A percentile compares a stretch with the other conserved stretches of the same genome.
These are phyloP conservation scores for Emmonsiellopsis sp. DNA, from an alignment of 2,329 filamentous ascomycete genomes.

Conservation along the genomic window DNA sequence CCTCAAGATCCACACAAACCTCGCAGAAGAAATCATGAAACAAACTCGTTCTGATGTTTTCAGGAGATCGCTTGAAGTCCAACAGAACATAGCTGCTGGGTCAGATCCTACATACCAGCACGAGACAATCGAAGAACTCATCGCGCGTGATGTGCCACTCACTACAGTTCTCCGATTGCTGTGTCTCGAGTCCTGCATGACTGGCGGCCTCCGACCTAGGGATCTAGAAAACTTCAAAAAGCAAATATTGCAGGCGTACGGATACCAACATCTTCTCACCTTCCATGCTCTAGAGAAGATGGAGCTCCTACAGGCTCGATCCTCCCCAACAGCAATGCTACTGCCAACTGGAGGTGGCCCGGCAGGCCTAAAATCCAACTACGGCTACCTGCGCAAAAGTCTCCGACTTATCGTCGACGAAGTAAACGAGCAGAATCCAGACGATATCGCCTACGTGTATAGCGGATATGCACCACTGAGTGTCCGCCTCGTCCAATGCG, in stretches of 20 bases:
- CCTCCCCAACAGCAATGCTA: conserved; percentile 69
- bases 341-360: conserved; percentile 61
- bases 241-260: conserved; percentile 83
- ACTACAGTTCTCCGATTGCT: conserved; percentile 74
- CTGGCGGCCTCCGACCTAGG: conserved; percentile 75
- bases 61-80: conserved; percentile 78
- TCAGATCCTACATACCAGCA: conserved; percentile 83
- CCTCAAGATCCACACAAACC: conserved; percentile 79
- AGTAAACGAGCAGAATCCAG: conserved; percentile 87
- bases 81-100: conserved; percentile 88
- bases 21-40: conserved; percentile 93
- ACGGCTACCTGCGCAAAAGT: conserved; percentile 74
- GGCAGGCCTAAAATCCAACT: conserved; percentile 72
- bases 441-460: conserved; percentile 96
- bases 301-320: conserved; percentile 69
- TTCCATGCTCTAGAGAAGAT: conserved; percentile 82
- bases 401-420: conserved; percentile 89
- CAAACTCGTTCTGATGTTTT: conserved; percentile 84
- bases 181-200: conserved; percentile 84
- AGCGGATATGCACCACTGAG: conserved; percentile 93
- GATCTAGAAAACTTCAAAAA: conserved; percentile 86
- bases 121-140: conserved; percentile 87
- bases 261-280: conserved; percentile 87
- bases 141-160: conserved; percentile 73
- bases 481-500: conserved; percentile 80